Base-by-base conservation (phyloP, 2,329 filamentous ascomycete species). In the Pestalotiopsis fici region DNA sequence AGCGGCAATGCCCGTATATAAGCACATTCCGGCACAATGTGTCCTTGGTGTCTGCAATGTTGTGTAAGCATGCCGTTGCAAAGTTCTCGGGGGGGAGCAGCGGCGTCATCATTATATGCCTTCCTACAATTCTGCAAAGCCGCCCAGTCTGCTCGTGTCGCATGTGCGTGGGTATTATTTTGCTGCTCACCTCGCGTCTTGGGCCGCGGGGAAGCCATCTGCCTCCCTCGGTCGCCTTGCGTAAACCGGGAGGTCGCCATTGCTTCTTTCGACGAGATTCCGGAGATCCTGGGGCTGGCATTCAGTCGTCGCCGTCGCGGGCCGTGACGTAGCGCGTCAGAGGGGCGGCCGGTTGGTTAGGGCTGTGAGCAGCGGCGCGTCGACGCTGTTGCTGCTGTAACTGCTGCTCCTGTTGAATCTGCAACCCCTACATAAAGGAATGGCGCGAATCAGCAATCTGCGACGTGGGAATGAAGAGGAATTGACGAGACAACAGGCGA, bases 1-100 rank as follows among this genome's bases (percentile, higher is more conserved):
- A 97, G 71, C 94, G 91, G 80, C 94, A 98, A 80, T 95, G 93
- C 66, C 94, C 94, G 79, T 97, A 97, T 74, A 98, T 97, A 69
- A 94, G 88, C 69, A 98, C 91, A 81, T 98, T 97, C 76, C 94
- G 91, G 82, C 94, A 98, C 67, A 95, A 87, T 6, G 93, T 97
- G 78, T 97, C 94, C 82, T 95, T 97, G 79, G 92, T 93, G 82
- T 93, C 91, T 92, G 23, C 65, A 60, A 68, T 9, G 31, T n/a
- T 47, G 31, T 47, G 39, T 47, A 37, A 43, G 35, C 60, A 35
- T 31, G 28, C 37, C 43, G 27, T 21, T 4, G 23, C n/a, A 13
- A 23, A 21, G 21, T 37, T 15, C 9, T 50, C 9, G n/a, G n/a
- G 31, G 12, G 23, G 21, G 23, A 50, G 28, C 60, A 50, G 13